These are phyloP conservation scores for Spergularia bocconei DNA, from an alignment of 148 eudicot genomes.

Conservation along the genomic window DNA sequence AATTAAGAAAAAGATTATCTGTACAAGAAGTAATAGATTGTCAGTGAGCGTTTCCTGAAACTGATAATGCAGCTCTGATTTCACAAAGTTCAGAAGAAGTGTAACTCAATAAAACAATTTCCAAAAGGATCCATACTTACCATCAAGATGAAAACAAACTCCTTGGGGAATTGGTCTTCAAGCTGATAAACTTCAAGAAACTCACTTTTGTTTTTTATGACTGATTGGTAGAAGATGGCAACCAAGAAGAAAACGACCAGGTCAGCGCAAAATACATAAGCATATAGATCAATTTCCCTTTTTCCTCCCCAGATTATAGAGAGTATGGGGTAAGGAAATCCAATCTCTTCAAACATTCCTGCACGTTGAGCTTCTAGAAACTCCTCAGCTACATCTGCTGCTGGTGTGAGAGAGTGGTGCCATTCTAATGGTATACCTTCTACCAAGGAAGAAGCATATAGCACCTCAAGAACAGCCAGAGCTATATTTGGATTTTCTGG, in stretches of 20 bases:
- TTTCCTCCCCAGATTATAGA: slow-evolving; percentile 92
- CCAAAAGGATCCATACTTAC: slow-evolving; percentile 32
- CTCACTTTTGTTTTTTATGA: slow-evolving; percentile 84
- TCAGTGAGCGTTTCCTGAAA: background rate
- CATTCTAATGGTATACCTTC: slow-evolving; percentile 54
- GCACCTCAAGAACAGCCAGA: slow-evolving; percentile 88
- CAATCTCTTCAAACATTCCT: slow-evolving; percentile 61
- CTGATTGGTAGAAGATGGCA: slow-evolving; percentile 87
- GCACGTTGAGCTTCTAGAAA: slow-evolving; percentile 53
- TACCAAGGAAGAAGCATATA: slow-evolving; percentile 62
- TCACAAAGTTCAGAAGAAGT: background rate
- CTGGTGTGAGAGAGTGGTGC: slow-evolving; percentile 80
- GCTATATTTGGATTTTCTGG: slow-evolving; percentile 69
- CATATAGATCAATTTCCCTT: slow-evolving; percentile 94
- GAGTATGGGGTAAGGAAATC: slow-evolving; percentile 70
- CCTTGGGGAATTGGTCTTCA: slow-evolving; percentile 97
- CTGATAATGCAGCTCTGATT: background rate
- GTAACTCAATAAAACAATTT: background rate
- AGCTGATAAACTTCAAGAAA: slow-evolving; percentile 95
- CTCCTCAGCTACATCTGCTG: slow-evolving; percentile 90
- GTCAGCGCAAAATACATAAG: slow-evolving; percentile 92
- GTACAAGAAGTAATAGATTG: slow-evolving; percentile 34
- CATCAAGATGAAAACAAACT: slow-evolving; percentile 84
- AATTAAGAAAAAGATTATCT: slow-evolving; percentile 94
- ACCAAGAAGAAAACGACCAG: slow-evolving; percentile 91